Evolutionary conservation across 2,329 filamentous ascomycete species (phyloP), one percentile per base, ranked within the genome.

Genomic region (Elsinoe arachidis): DNA sequence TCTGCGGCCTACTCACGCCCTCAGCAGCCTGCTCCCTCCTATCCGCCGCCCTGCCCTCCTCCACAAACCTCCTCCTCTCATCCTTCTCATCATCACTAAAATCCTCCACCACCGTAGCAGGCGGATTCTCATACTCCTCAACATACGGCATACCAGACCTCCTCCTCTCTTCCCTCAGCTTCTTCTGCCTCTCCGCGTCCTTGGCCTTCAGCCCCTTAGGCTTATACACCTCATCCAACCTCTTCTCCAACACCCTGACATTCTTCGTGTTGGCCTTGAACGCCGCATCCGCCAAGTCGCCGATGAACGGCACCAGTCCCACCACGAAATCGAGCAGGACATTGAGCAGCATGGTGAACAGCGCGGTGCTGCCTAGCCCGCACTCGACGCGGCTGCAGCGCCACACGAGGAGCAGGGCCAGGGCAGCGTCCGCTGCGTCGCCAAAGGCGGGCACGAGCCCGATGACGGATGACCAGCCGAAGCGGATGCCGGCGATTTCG

Each of bases 401-500:
- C 60, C 78, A 79, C 62, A 95, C 77, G 7, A 97, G 83, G 73
- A 88, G 83, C 60, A 90, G 71, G 9, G 88, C 87, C 67, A 96
- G 78, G 52, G 88, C 74, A 7, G 82, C 76, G 67, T 96, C 91
- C 12, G 86, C 70, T 9, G 79, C 79, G 69, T 96, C 91, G 49
- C 91, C 91, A 61, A 87, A 74, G 81, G 82, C 82, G 64, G 93
- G 93, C 56, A 97, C 72, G 6, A 97, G 69, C 12, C 86, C 93
- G 65, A 97, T 88, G 58, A 96, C 81, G 64, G 86, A 87, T 54
- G 88, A 83, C 90, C 90, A 96, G 56, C 93, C 93, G 68, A 97
- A 91, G 58, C 85, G 82, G 59, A 95, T 80, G 43, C 90, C 90
- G 62, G 87, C 82, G 67, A 89, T 82, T 67, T 82, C 90, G 76